A percentile compares a stretch with the other conserved stretches of the same genome.
These are phyloP conservation scores for Claviceps cyperi DNA, from an alignment of 2,329 filamentous ascomycete genomes.

Conservation along the genomic window DNA sequence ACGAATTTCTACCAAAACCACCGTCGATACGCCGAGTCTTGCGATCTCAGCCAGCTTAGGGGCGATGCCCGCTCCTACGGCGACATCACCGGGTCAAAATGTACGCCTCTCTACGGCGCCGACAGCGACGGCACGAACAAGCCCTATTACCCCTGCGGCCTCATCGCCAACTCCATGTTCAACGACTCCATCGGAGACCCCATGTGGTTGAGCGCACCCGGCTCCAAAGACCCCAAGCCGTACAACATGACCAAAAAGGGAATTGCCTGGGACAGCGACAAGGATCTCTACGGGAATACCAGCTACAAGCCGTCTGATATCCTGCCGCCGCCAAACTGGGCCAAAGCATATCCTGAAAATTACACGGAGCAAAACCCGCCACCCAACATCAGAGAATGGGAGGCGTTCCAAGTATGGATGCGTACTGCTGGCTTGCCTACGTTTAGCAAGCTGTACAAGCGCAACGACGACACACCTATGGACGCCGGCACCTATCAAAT, in stretches of 20 bases:
- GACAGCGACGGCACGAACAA: slow-evolving; percentile 30
- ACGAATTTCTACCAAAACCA: slow-evolving; percentile 99
- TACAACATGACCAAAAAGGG: slow-evolving; percentile 68
- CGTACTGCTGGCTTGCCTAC: slow-evolving; percentile 83
- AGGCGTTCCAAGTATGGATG: slow-evolving; percentile 98
- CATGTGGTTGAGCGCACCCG: slow-evolving; percentile 37
- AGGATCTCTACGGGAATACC: slow-evolving; percentile 59
- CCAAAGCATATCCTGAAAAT: slow-evolving; percentile 48
- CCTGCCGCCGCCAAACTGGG: slow-evolving; percentile 79
- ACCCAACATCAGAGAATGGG: slow-evolving; percentile 59
- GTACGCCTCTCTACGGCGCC: slow-evolving; percentile 54
- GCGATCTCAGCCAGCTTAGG: slow-evolving; percentile 67
- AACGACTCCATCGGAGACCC: slow-evolving; percentile 77
- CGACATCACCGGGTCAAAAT: slow-evolving; percentile 54
- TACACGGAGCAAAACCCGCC: slow-evolving; percentile 53
- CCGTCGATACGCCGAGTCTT: slow-evolving; percentile 83
- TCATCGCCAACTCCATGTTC: slow-evolving; percentile 94
- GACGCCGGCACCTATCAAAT: slow-evolving; percentile 58
- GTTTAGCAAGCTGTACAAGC: slow-evolving; percentile 84
- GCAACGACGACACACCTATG: slow-evolving; percentile 63
- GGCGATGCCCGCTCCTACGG: slow-evolving; percentile 47
- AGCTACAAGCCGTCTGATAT: slow-evolving; percentile 52
- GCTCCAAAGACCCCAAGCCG: slow-evolving; percentile 19
- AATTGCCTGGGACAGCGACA: slow-evolving; percentile 81
- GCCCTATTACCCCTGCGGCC: slow-evolving; percentile 84